Base-by-base conservation (phyloP, 148 eudicot species). In the Rhododendron mucronatum region DNA sequence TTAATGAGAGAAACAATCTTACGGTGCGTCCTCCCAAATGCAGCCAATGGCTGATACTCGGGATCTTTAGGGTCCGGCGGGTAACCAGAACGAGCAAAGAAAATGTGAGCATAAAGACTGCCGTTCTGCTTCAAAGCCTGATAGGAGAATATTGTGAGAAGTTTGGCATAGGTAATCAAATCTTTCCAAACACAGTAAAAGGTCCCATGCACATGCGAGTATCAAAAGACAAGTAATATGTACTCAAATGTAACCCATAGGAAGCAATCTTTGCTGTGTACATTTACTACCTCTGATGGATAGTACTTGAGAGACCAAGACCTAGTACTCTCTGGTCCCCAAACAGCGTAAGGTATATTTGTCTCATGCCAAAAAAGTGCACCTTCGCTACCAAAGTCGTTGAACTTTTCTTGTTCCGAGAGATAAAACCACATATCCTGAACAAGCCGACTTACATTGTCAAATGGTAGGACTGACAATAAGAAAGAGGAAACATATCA, bases 281-380 rank as follows among this genome's bases (percentile, higher is more conserved):
- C 4, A 23, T n/a, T 18, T 6, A 63, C 33, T 89, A 97, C 99
- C 99, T 95, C 96, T 61, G 98, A 92, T 51, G 98, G 98, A 88
- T 92, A 81, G 90, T 95, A 95, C 84, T 89, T 93, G 86, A 93
- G 82, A 80, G 98, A 97, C 59, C 93, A 81, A 67, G 93, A 84
- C 86, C 99, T 91, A 78, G 95, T 93, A 89, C 98, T 95, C 86
- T 93, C 95, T 47, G 98, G 93, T 59, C 89, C 92, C 99, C 99
- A 97, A 39, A 91, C 94, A 71, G 99, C 99, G 88, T 95, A 97
- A 65, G 99, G 98, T 86, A 97, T 94, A 87, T 93, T 95, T 77
- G 98, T 89, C 94, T 97, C 99, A 83, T 97, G 98, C 99, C 99
- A 97, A 59, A 97, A 82, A 86, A 97, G 99, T 82, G 99, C 95